phyloP scores from a whole-genome alignment of 1,284 basidiomycete genomes.

The Leucoagaricus sp. region DNA sequence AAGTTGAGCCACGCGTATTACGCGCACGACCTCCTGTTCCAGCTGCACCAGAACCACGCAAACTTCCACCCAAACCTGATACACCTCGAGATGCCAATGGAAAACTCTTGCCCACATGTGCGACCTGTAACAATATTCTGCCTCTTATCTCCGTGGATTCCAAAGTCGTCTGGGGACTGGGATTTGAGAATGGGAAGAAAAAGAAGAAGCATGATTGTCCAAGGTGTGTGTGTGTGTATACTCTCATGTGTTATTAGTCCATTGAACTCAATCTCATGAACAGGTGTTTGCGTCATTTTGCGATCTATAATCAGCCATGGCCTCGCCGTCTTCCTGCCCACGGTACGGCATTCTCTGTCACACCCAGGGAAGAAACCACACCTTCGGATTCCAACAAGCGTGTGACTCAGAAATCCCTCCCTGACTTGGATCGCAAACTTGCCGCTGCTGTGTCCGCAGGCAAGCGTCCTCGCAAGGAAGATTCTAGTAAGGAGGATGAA shows the following conservation, averaged over 20 bases:
- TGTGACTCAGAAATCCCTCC: constrained; percentile 48
- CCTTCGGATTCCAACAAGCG: constrained; percentile 46
- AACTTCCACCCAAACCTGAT: constrained; percentile 35
- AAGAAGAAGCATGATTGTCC: constrained; percentile 71
- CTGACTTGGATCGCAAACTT: constrained; percentile 56
- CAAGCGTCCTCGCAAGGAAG: constrained; percentile 18
- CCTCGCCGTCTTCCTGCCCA: constrained; percentile 58
- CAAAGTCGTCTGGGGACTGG: constrained; percentile 71
- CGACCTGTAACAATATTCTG: constrained; percentile 65
- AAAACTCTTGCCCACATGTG: constrained; percentile 59
- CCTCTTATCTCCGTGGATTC: constrained; percentile 74
- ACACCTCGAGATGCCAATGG: constrained; percentile 54
- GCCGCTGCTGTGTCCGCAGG: constrained; percentile 33
- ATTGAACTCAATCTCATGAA: constrained; percentile 6
- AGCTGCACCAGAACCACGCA: constrained; percentile 35
- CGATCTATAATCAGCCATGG: constrained; percentile 72
- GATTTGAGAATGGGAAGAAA: constrained; percentile 50
- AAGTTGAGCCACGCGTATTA: constrained; percentile 48
- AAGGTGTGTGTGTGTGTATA: constrained; percentile 46
- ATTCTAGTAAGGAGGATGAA: constrained; percentile 11
- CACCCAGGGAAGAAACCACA: constrained; percentile 54
- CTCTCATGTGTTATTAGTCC: background rate
- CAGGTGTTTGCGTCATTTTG: constrained; percentile 76
- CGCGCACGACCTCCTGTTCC: constrained; percentile 45
- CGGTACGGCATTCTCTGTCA: constrained; percentile 46